Base-by-base conservation (phyloP, 164 flowering plant species). In the Hamamelis virginiana region DNA sequence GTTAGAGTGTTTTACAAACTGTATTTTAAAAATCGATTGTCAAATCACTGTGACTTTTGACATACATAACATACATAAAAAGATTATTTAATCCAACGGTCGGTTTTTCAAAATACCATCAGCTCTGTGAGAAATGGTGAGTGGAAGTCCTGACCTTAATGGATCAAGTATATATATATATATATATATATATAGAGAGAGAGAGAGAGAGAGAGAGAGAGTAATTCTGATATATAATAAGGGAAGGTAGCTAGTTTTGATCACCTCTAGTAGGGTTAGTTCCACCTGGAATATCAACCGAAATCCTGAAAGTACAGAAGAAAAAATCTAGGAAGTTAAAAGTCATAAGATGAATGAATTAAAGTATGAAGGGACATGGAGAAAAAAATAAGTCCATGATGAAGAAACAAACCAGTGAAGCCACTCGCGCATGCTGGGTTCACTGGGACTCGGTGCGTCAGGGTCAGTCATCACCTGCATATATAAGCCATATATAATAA, bases 361-460 rank as follows among this genome's bases (percentile, higher is more conserved):
- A 33, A 33, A 33, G 41, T 2, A 33, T 33, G 6, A 50, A 43
- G 3, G 52, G 19, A n/a, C n/a, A 41, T 25, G 13, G 41, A 55
- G 13, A 50, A 52, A 21, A 1, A 43, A 33, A 16, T 1, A 21
- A 59, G 21, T 10, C 43, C 9, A 13, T 3, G 5, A 25, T 1
- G 19, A 13, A 16, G 45, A 2, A 25, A 23, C 65, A 19, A 51
- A 91, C 94, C 97, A 91, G 51, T 91, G 97, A 22, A 87, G 74
- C 87, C 86, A 91, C 50, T 91, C 92, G 1, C 92, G 73, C 90
- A 88, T 67, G 75, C 55, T 68, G 28, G 97, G 97, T 66, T 89
- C 94, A 41, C 92, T 89, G 0, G 97, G 97, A 69, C 94, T 89
- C 0, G 97, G 97, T 13, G 97, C 94, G 82, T 91, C 94, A 9